A percentile compares a stretch with the other conserved stretches of the same genome.
Evolutionary conservation across 805 yeast genomes (phyloP).

Genomic region (Saccharomycopsis lassenensis): DNA sequence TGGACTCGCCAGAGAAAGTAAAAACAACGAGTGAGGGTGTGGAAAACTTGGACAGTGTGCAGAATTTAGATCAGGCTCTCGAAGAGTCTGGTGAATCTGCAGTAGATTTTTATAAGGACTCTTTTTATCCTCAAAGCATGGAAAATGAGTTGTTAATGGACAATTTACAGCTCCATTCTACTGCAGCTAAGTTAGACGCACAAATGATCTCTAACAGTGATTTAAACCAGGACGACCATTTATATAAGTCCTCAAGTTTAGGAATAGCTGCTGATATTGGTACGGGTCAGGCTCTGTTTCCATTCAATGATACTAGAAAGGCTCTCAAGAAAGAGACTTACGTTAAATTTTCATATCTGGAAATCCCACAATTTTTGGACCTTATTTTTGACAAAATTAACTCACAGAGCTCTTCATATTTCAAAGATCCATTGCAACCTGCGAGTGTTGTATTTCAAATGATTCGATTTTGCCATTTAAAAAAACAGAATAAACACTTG

Average conservation of each 20-base stretch:
- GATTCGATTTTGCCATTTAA: conserved; percentile 54
- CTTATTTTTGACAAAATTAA: conserved; percentile 46
- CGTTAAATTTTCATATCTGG: conserved; percentile 49
- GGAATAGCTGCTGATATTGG: no score
- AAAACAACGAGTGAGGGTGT: neutral
- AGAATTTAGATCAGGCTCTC: no score
- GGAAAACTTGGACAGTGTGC: neutral
- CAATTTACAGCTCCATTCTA: conserved; percentile 3
- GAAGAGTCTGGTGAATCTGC: no score
- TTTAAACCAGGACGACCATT: conserved; percentile 2
- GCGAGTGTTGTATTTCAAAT: conserved; percentile 64
- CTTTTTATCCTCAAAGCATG: neutral
- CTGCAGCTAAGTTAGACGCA: conserved; percentile 2
- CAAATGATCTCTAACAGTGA: conserved; percentile 4
- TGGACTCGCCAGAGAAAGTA: neutral
- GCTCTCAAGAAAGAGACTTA: no score
- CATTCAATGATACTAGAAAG: no score
- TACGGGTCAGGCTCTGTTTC: no score
- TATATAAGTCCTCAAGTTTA: conserved; percentile 7
- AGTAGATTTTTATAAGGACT: conserved; percentile 5
- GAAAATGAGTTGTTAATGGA: conserved; percentile 5
- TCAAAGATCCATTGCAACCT: conserved; percentile 44
- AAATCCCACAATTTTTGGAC: conserved; percentile 63
- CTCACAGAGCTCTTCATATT: conserved; percentile 30
- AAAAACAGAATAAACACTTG: conserved; percentile 41